Percentiles rank a stretch among this genome's conserved stretches.
Evolutionary conservation across 2,329 filamentous ascomycete species (phyloP).

Genomic region (Daldinia sp.): DNA sequence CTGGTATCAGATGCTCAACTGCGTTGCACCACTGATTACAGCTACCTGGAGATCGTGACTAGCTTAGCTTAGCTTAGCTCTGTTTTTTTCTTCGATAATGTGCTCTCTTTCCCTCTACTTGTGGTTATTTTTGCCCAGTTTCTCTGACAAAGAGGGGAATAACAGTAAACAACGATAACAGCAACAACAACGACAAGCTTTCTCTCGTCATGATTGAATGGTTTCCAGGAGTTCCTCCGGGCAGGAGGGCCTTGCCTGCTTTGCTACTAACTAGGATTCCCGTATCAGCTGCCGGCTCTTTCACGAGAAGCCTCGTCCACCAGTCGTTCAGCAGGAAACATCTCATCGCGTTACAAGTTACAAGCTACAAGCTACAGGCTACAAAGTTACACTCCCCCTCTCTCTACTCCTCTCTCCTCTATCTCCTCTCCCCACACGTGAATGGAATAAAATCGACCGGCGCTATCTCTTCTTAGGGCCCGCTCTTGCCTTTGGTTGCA

Average conservation of each 20-base stretch:
- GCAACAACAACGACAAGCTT: too few relatives aligned
- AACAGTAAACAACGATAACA: slow-evolving; percentile 5
- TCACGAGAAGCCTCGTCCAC: slow-evolving; percentile 18
- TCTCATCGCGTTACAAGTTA: slow-evolving; percentile 8
- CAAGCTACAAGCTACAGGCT: slow-evolving; percentile 15
- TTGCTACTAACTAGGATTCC: background rate
- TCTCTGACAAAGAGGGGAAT: slow-evolving; percentile 10
- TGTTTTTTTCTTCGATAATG: background rate
- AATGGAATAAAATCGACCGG: slow-evolving; percentile 9
- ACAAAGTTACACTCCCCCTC: slow-evolving; percentile 6
- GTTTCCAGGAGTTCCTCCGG: slow-evolving; percentile 9
- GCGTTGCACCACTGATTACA: slow-evolving; percentile 23
- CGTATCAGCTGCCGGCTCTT: slow-evolving; percentile 32
- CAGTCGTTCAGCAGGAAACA: background rate
- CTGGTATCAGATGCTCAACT: slow-evolving; percentile 43
- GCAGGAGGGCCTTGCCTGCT: slow-evolving; percentile 9
- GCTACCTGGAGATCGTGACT: slow-evolving; percentile 36
- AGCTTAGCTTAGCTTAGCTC: slow-evolving; percentile 9
- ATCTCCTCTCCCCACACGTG: slow-evolving; percentile 8
- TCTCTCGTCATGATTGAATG: background rate
- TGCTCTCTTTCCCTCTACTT: background rate
- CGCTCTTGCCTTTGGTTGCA: slow-evolving; percentile 32
- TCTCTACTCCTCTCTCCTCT: background rate
- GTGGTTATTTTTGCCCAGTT: background rate
- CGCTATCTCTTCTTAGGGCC: slow-evolving; percentile 28